Conservation (phyloP, 768 basidiomycete species). For the Ephemerocybe angulata region DNA sequence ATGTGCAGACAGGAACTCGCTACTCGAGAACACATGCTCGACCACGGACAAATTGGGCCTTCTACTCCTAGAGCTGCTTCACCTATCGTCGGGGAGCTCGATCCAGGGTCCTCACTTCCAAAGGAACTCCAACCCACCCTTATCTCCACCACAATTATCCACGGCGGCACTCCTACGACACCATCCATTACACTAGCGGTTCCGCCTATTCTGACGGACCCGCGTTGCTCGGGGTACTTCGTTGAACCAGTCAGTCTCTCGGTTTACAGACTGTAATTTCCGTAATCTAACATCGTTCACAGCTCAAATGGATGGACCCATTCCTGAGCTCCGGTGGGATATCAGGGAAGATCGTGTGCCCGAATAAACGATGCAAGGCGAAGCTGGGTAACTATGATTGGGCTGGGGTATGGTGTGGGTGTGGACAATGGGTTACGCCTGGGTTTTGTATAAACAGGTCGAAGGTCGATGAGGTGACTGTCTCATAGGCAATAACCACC, state of each 20-base stretch:
- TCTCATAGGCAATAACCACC: no score
- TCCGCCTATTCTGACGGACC: slow-evolving; percentile 71
- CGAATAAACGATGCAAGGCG: slow-evolving; percentile 89
- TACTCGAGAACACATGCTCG: slow-evolving; percentile 89
- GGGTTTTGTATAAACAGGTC: no score
- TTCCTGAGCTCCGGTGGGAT: slow-evolving; percentile 71
- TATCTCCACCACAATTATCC: slow-evolving; percentile 8
- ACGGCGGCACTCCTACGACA: slow-evolving; percentile 1
- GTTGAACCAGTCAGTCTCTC: slow-evolving; percentile 77
- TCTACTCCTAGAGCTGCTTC: background rate
- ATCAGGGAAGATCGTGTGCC: slow-evolving; percentile 88
- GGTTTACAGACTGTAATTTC: background rate
- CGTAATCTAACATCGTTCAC: background rate
- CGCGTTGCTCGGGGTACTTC: slow-evolving; percentile 94
- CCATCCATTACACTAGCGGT: slow-evolving; percentile 26
- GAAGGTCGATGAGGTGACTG: no score
- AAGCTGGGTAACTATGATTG: no score
- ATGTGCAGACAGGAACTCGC: slow-evolving; percentile 93
- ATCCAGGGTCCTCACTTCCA: slow-evolving; percentile 53
- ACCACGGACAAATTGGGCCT: slow-evolving; percentile 76
- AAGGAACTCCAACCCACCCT: slow-evolving; percentile 42
- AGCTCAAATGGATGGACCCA: slow-evolving; percentile 97
- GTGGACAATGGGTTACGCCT: no score
- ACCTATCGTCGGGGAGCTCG: background rate
- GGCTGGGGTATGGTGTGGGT: no score